These are phyloP conservation scores for Aspergillus sclerotioniger DNA, from an alignment of 495 filamentous ascomycete genomes.

Conservation along the genomic window DNA sequence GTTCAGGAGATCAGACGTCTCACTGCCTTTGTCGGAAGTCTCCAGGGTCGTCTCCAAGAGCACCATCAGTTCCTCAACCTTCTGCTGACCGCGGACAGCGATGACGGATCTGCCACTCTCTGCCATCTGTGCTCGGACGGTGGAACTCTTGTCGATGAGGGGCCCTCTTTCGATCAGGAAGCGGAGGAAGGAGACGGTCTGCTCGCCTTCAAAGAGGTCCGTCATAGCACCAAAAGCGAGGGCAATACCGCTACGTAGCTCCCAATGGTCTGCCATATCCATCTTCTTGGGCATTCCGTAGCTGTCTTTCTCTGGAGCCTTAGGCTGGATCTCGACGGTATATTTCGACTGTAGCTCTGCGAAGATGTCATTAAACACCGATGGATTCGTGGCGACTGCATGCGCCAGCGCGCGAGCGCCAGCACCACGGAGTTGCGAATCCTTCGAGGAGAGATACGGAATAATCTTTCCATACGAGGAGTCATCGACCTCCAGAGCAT, in stretches of 20 bases:
- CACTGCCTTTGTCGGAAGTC: conserved; percentile 72
- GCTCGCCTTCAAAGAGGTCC: conserved; percentile 58
- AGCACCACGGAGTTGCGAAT: conserved; percentile 76
- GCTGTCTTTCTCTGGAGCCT: conserved; percentile 76
- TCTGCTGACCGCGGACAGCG: conserved; percentile 68
- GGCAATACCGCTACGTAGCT: conserved; percentile 81
- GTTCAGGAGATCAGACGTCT: conserved; percentile 80
- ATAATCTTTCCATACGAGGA: conserved; percentile 62
- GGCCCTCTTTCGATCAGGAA: conserved; percentile 86
- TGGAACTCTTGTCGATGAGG: conserved; percentile 71
- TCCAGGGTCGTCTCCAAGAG: conserved; percentile 83
- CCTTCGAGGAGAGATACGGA: conserved; percentile 74
- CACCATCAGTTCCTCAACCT: conserved; percentile 88
- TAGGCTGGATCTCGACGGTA: conserved; percentile 72
- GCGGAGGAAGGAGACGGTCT: conserved; percentile 72
- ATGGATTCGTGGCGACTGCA: conserved; percentile 57
- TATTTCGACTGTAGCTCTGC: conserved; percentile 66
- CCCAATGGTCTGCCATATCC: conserved; percentile 84
- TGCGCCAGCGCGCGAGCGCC: conserved; percentile 81
- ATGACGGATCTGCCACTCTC: conserved; percentile 84
- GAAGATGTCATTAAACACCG: conserved; percentile 56
- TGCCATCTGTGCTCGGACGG: conserved; percentile 86
- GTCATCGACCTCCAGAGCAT: conserved; percentile 70
- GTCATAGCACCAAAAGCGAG: conserved; percentile 81
- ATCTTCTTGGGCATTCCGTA: conserved; percentile 90